phyloP scores from a whole-genome alignment of 2,329 filamentous ascomycete species.

The Fusarium paranaense region DNA sequence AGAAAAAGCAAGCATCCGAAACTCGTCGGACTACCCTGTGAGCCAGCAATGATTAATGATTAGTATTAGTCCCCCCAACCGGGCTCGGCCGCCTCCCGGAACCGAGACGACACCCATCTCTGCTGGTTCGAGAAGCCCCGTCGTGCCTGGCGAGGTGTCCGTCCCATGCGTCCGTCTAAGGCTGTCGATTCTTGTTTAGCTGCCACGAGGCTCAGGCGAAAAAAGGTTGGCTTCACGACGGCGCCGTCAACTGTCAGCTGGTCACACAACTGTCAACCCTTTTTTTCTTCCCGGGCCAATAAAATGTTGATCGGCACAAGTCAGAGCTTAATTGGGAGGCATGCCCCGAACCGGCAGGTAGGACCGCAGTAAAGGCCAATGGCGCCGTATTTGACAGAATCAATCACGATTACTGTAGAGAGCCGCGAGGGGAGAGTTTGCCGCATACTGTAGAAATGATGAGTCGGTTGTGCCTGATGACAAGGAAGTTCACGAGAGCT shows the following conservation, averaged over 20 bases:
- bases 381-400: neutral
- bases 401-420: neutral
- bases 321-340: neutral
- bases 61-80: conserved; percentile 3
- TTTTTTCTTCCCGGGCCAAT: conserved; percentile 2
- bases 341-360: neutral
- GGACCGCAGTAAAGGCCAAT: conserved; percentile 2
- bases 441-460: neutral
- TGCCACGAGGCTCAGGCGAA: conserved; percentile 28
- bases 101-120: conserved; percentile 14
- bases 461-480: conserved; percentile 1
- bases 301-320: neutral
- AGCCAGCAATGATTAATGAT: neutral
- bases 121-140: conserved; percentile 16
- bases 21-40: conserved; percentile 24
- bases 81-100: conserved; percentile 18
- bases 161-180: conserved; percentile 5
- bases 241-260: conserved; percentile 23
- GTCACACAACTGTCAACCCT: neutral
- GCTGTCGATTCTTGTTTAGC: neutral
- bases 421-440: neutral
- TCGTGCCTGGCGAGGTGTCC: conserved; percentile 25
- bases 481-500: conserved; percentile 1
- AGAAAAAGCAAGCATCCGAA: conserved; percentile 28
- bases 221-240: conserved; percentile 9